Base-by-base conservation (phyloP, 2,329 filamentous ascomycete genomes). In the Fusarium sp. region DNA sequence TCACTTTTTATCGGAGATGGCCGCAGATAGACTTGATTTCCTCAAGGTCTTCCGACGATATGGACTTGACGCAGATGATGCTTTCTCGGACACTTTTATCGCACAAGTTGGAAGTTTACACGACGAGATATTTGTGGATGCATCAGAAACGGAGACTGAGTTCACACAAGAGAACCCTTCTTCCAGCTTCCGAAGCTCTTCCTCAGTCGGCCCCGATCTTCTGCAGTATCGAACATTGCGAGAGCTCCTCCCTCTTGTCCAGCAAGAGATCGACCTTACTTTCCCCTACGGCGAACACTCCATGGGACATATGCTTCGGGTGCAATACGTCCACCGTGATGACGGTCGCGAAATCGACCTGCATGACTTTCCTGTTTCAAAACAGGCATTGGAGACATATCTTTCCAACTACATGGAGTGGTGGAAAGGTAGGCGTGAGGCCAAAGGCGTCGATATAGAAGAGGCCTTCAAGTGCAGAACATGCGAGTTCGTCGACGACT, bases 391-490 rank as follows among this genome's bases (percentile, higher is more conserved):
- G 44, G 85, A 90, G 13, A 80, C 79, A 2, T 97, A 97, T 76
- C 77, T 97, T 5, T 76, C 81, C 0, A 84, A 88, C 4, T 90
- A 92, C 68, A 89, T 98, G 86, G 78, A 84, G n/a, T 98, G 93
- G 93, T 98, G 95, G 95, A 88, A 87, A 31, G 95, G 94, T 2
- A 84, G 91, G 72, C 83, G 94, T 18, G 81, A 86, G 51, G 89
- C 94, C 0, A 84, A 85, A 10, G 95, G 95, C 0, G 94, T 98
- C 4, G 85, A 88, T 9, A 86, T 97, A 9, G 90, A 94, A 74
- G 94, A 98, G 72, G 92, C 93, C 0, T 97, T 91, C 80, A 98
- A 98, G 78, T 98, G 95, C 77, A 83, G 89, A 21, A 88, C 85
- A 25, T 98, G 95, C 76, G 93, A 97, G 70, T 98, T 98, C 78